phyloP scores from a whole-genome alignment of 164 flowering plant genomes.

The Cinnamomum chago region DNA sequence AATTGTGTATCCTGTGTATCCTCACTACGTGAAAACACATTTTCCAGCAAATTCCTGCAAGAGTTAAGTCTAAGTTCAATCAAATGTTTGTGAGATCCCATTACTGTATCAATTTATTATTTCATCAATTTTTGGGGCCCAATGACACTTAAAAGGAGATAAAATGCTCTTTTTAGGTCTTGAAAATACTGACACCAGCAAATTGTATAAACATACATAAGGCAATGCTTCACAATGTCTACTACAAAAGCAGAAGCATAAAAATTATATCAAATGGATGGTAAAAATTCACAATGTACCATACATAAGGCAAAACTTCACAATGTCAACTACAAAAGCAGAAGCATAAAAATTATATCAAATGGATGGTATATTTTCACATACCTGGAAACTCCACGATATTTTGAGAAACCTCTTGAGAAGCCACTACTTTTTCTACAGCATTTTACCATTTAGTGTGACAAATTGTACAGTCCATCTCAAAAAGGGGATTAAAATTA shows the following conservation, averaged over 20 bases:
- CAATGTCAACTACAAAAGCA: neutral
- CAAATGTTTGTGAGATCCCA: too few relatives aligned
- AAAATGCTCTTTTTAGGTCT: neutral
- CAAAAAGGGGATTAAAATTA: too few relatives aligned
- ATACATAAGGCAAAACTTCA: neutral
- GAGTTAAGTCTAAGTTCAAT: too few relatives aligned
- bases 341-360: neutral
- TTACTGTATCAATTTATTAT: too few relatives aligned
- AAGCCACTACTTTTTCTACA: constrained; percentile 98
- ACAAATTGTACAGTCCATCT: neutral
- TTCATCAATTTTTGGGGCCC: too few relatives aligned
- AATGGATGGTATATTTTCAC: neutral
- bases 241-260: neutral
- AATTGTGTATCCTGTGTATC: too few relatives aligned
- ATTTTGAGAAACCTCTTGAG: constrained; percentile 89
- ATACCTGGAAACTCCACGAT: constrained; percentile 78
- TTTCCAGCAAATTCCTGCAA: too few relatives aligned
- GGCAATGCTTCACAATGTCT: neutral
- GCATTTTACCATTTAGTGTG: constrained; percentile 4
- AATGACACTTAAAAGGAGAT: too few relatives aligned
- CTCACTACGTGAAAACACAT: too few relatives aligned
- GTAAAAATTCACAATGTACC: neutral
- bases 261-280: neutral
- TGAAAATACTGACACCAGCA: neutral
- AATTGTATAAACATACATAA: neutral